Evolutionary conservation across 2,329 filamentous ascomycete species (phyloP).

Genomic region (Alternaria gansuensis): DNA sequence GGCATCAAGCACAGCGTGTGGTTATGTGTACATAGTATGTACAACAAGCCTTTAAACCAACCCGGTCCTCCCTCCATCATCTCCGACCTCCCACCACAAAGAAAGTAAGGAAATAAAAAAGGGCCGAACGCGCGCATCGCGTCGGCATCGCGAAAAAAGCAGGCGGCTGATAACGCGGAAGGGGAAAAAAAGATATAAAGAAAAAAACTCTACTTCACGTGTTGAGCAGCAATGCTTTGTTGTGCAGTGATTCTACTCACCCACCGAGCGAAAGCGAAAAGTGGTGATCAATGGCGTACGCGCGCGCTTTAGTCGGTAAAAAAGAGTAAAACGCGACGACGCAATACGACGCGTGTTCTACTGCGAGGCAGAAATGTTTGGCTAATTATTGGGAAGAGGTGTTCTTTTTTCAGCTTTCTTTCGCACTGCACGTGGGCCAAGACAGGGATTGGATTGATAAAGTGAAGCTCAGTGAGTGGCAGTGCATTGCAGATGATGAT

Average conservation of each 20-base stretch:
- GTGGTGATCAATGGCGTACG: constrained; percentile 3
- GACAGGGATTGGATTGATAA: neutral
- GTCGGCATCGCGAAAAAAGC: neutral
- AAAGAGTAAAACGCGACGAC: constrained; percentile 3
- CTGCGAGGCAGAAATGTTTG: neutral
- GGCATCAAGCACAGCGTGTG: too few species aligned
- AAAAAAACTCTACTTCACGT: neutral
- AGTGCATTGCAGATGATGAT: constrained; percentile 4
- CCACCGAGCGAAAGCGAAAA: neutral
- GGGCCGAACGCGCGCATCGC: neutral
- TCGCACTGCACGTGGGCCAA: neutral
- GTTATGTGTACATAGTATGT: too few species aligned
- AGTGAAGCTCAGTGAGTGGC: constrained; percentile 8
- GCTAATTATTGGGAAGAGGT: neutral
- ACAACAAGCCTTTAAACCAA: neutral
- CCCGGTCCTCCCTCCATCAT: neutral
- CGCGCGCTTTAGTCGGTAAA: constrained; percentile 4
- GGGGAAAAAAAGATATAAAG: too few species aligned
- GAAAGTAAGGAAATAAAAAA: neutral
- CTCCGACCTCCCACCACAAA: neutral
- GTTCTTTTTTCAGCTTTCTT: neutral
- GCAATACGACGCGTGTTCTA: constrained; percentile 7
- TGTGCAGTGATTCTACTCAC: neutral
- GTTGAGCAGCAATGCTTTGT: neutral
- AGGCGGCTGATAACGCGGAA: neutral